Evolutionary conservation across 371 early-diverging fungal genomes (phyloP).

Genomic region (Lichtheimia hyalospora): DNA sequence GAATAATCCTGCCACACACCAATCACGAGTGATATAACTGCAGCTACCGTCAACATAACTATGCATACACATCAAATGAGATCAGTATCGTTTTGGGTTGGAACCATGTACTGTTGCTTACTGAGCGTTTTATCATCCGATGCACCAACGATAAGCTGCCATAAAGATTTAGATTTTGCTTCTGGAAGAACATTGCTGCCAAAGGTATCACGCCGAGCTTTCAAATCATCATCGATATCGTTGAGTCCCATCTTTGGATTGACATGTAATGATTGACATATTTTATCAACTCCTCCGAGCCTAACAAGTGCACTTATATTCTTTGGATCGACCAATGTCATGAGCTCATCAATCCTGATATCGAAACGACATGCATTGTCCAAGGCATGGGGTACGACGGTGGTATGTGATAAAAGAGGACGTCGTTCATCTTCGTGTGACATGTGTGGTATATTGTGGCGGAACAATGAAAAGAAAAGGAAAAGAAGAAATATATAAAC

Average conservation of each 20-base stretch:
- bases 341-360: slow-evolving; percentile 48
- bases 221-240: slow-evolving; percentile 42
- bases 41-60: slow-evolving; percentile 71
- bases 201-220: slow-evolving; percentile 62
- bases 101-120: slow-evolving; percentile 25
- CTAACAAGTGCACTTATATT: slow-evolving; percentile 57
- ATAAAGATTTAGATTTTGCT: slow-evolving; percentile 56
- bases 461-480: background rate
- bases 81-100: background rate
- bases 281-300: slow-evolving; percentile 65
- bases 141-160: slow-evolving; percentile 63
- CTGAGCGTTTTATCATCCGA: slow-evolving; percentile 67
- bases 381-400: background rate
- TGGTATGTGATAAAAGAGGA: slow-evolving; percentile 17
- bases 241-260: slow-evolving; percentile 66
- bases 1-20: slow-evolving; percentile 76
- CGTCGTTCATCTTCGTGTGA: slow-evolving; percentile 9
- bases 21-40: slow-evolving; percentile 73
- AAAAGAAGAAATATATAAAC: background rate
- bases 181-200: slow-evolving; percentile 73
- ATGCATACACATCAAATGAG: slow-evolving; percentile 11
- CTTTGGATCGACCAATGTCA: slow-evolving; percentile 70
- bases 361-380: slow-evolving; percentile 38
- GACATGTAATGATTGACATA: slow-evolving; percentile 63
- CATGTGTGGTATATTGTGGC: slow-evolving; percentile 2